phyloP scores from a whole-genome alignment of 768 basidiomycete genomes.

The Nevesoporus exiguus region DNA sequence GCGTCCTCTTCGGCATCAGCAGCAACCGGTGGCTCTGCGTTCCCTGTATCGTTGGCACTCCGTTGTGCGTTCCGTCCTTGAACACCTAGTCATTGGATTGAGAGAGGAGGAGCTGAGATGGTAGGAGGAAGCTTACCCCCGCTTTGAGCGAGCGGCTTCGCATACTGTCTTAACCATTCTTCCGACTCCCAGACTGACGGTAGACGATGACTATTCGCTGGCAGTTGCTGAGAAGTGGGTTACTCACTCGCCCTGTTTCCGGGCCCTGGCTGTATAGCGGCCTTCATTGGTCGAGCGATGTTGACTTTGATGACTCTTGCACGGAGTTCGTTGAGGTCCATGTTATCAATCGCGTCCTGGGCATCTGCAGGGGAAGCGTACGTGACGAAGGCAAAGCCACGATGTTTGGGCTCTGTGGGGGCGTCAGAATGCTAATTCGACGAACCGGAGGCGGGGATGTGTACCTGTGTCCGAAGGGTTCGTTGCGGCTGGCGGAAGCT shows the following conservation, averaged over 20 bases:
- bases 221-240: conserved; percentile 1
- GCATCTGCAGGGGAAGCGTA: conserved; percentile 79
- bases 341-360: conserved; percentile 97
- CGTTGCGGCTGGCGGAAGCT: conserved; percentile 76
- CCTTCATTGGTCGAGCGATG: conserved; percentile 79
- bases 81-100: conserved; percentile 38
- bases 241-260: conserved; percentile 75
- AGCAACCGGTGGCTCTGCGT: conserved; percentile 29
- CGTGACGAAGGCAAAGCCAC: conserved; percentile 93
- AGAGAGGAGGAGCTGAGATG: not conserved
- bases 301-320: conserved; percentile 80
- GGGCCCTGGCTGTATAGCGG: conserved; percentile 53
- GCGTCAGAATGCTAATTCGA: conserved; percentile 4
- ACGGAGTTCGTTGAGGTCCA: conserved; percentile 88
- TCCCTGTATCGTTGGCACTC: conserved; percentile 13
- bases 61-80: conserved; percentile 46
- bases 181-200: conserved; percentile 90
- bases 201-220: not conserved
- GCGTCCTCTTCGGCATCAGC: conserved; percentile 41
- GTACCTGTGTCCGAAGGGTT: conserved; percentile 63
- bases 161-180: conserved; percentile 84
- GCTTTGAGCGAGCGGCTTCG: conserved; percentile 71
- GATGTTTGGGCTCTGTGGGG: conserved; percentile 66
- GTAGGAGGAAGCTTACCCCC: conserved; percentile 50
- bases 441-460: not conserved